Evolutionary conservation across 306 rosid genomes (phyloP), one percentile per base, ranked within the genome.

Genomic region (Boehmeria nivea): DNA sequence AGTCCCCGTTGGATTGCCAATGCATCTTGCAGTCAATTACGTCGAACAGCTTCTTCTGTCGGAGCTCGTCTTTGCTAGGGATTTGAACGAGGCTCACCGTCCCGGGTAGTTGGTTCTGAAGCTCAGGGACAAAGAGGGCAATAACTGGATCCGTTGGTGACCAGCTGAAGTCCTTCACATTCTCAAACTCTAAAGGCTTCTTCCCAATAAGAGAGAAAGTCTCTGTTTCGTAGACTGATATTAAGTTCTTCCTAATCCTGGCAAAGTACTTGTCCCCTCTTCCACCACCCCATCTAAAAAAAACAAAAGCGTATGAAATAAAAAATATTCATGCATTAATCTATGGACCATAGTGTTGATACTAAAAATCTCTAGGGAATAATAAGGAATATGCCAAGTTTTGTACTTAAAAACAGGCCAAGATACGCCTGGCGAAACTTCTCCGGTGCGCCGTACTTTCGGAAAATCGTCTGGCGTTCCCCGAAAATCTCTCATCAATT

Each of bases 1-100:
- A 88, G 45, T 84, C 94, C 57, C 96, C 96, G 66, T 79, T 79
- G 78, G 89, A 84, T 72, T 84, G 94, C 94, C 96, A 88, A 58
- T 84, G 84, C 78, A 88, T 79, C 60, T 88, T 82, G 81, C 94
- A 84, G 64, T 88, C 96, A 49, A 83, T 84, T 23, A 88, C 96
- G 64, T 80, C 80, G 51, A 81, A 77, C 2, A 88, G 84, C 71
- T 82, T 84, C 63, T 88, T 87, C 51, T 81, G 85, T 51, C 94
- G 60, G 23, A 85, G 73, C 81, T 89, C 97, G 68, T 85, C 94
- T 68, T 86, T 89, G 64, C 89, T 20, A 0, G 97, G 97, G 59
- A 89, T 64, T 86, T 86, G 94, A 61, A 86, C 50, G 52, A 89
- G 82, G 72, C 97, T 83, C 24, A 89, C 97, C 97, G n/a, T n/a